These are phyloP conservation scores for Phytophthora aleatoria DNA, from an alignment of 352 stramenopile species.

Conservation along the genomic window DNA sequence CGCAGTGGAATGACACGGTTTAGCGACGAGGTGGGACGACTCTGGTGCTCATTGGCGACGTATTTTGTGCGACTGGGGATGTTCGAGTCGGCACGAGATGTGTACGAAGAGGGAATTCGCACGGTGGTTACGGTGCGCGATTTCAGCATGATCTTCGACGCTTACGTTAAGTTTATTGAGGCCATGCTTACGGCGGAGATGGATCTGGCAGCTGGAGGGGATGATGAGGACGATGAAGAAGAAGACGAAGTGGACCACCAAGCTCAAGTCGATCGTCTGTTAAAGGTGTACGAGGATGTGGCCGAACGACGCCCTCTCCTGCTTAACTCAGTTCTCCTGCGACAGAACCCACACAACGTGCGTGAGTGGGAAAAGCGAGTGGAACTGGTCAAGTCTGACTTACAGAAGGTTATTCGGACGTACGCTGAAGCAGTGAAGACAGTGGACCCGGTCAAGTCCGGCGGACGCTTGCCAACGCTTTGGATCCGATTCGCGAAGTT, in stretches of 20 bases:
- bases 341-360: constrained; percentile 99
- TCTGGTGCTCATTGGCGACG: constrained; percentile 98
- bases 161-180: constrained; percentile 99
- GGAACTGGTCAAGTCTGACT: constrained; percentile 73
- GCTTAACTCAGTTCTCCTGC: constrained; percentile 94
- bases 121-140: constrained; percentile 90
- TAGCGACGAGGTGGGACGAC: constrained; percentile 95
- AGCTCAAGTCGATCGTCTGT: constrained; percentile 70
- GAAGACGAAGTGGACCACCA: constrained; percentile 71
- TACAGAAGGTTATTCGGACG: constrained; percentile 76
- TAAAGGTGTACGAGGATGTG: constrained; percentile 93
- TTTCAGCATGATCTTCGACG: constrained; percentile 99
- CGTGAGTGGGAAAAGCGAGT: constrained; percentile 97
- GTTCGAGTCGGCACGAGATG: constrained; percentile 96
- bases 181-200: constrained; percentile 97
- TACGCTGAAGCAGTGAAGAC: constrained; percentile 94
- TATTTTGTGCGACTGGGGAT: constrained; percentile 97
- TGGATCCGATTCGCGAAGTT: constrained; percentile 95
- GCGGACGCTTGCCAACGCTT: constrained; percentile 90
- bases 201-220: constrained; percentile 58
- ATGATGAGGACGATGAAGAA: constrained; percentile 73
- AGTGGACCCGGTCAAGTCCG: constrained; percentile 83
- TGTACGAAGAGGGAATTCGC: constrained; percentile 94
- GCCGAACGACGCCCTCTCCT: constrained; percentile 95
- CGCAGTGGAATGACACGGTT: constrained; percentile 93